These are phyloP conservation scores for Rhodocollybia butyracea DNA, from an alignment of 768 basidiomycete genomes.

Conservation along the genomic window DNA sequence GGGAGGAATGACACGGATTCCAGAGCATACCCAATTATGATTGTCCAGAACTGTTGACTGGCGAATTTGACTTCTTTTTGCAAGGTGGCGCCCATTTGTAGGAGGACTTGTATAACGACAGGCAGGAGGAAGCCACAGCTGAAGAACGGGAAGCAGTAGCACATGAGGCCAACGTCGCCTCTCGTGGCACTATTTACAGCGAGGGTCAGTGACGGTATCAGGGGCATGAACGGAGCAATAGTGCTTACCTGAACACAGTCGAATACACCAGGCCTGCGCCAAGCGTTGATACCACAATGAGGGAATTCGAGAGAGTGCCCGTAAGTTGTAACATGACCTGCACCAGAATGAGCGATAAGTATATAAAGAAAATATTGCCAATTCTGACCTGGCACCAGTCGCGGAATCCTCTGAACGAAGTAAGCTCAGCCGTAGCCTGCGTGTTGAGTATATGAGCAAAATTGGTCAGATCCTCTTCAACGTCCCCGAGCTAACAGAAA, in stretches of 20 bases:
- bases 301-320: conserved; percentile 8
- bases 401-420: conserved; percentile 18
- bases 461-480: conserved; percentile 14
- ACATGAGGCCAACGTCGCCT: conserved; percentile 22
- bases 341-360: background rate
- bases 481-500: conserved; percentile 12
- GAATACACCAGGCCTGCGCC: conserved; percentile 23
- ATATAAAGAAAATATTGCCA: background rate
- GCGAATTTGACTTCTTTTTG: conserved; percentile 19
- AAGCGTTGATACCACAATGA: conserved; percentile 17
- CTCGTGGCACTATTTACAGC: conserved; percentile 15
- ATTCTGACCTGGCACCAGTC: conserved; percentile 17
- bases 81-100: conserved; percentile 17
- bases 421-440: conserved; percentile 16
- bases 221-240: background rate
- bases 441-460: conserved; percentile 13
- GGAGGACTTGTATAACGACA: conserved; percentile 15
- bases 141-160: conserved; percentile 25
- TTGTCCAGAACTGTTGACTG: conserved; percentile 22
- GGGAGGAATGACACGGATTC: too few species aligned
- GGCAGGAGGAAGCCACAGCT: conserved; percentile 22
- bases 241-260: conserved; percentile 21
- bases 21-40: conserved; percentile 11
- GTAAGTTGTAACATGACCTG: conserved; percentile 11
- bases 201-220: background rate